Conservation (phyloP, 192 early-diverging fungal species). For the Entomortierella parvispora region DNA sequence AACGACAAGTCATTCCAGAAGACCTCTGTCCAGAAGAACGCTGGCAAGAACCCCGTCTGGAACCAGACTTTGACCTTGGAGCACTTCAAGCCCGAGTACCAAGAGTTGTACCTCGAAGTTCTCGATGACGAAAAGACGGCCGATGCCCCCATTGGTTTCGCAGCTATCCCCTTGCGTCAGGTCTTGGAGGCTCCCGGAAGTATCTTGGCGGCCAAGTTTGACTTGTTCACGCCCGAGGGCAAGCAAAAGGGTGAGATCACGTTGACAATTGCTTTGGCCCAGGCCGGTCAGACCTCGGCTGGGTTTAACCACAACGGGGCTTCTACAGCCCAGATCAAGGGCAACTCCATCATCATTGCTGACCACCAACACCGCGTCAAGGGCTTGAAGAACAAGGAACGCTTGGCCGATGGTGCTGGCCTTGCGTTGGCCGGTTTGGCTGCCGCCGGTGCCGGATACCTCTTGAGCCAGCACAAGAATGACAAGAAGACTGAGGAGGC, state of each 20-base stretch:
- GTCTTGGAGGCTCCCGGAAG: conserved; percentile 38
- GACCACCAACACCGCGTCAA: conserved; percentile 43
- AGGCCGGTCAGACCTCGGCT: conserved; percentile 30
- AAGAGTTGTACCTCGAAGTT: conserved; percentile 54
- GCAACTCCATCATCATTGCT: conserved; percentile 11
- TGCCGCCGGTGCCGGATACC: conserved; percentile 14
- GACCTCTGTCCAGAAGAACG: conserved; percentile 53
- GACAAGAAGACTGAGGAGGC: background rate
- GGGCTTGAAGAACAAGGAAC: conserved; percentile 38
- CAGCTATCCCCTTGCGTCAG: conserved; percentile 57
- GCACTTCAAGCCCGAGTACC: conserved; percentile 32
- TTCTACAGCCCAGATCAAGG: conserved; percentile 27
- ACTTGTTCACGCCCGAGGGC: conserved; percentile 47
- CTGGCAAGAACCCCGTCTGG: conserved; percentile 54
- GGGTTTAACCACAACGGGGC: conserved; percentile 9
- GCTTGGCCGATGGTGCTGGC: conserved; percentile 35
- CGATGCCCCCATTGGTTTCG: conserved; percentile 56
- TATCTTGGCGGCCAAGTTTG: conserved; percentile 38
- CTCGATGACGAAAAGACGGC: conserved; percentile 47
- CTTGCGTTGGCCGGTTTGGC: conserved; percentile 35
- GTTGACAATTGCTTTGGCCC: conserved; percentile 32
- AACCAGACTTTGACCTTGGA: conserved; percentile 52
- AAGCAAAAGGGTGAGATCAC: conserved; percentile 47
- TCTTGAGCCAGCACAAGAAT: conserved; percentile 4
- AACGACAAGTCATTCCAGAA: conserved; percentile 45